Evolutionary conservation across 768 basidiomycete genomes (phyloP).

Genomic region (Phaeolepiota aurea): DNA sequence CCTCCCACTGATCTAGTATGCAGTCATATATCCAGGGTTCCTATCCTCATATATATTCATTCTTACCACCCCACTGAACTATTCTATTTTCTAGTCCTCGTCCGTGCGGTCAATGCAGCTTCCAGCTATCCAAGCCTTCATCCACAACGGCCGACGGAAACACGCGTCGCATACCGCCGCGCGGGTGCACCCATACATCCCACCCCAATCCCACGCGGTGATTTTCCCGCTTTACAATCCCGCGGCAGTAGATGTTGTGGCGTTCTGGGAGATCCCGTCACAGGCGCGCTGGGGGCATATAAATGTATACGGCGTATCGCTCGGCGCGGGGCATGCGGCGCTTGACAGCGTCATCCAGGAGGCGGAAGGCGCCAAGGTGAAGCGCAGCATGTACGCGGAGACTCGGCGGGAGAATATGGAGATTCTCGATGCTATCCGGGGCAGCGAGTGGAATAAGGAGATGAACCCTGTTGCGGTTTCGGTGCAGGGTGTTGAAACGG

Average conservation of each 20-base stretch:
- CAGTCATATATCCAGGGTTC: constrained; percentile 34
- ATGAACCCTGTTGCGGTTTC: constrained; percentile 62
- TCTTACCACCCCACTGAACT: no score
- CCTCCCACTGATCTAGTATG: constrained; percentile 48
- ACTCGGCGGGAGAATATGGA: constrained; percentile 67
- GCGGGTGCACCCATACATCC: constrained; percentile 48
- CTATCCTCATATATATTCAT: background rate
- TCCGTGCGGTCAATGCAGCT: constrained; percentile 14
- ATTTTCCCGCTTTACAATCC: constrained; percentile 84
- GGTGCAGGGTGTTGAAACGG: constrained; percentile 30
- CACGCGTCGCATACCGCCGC: constrained; percentile 16
- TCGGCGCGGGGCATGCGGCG: constrained; percentile 64
- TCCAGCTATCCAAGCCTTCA: constrained; percentile 31
- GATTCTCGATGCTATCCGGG: constrained; percentile 56
- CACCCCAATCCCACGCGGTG: constrained; percentile 33
- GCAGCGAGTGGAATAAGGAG: constrained; percentile 72
- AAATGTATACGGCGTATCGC: constrained; percentile 44
- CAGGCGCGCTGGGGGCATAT: constrained; percentile 55
- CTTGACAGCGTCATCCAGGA: constrained; percentile 54
- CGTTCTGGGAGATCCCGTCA: constrained; percentile 69
- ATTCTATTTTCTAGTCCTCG: background rate
- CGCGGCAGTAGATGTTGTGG: constrained; percentile 55
- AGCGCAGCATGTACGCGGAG: constrained; percentile 87
- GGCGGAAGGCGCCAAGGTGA: constrained; percentile 54
- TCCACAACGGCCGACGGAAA: constrained; percentile 43